These are phyloP conservation scores for Citrus sp. DNA, from an alignment of 345 rosid genomes.

Conservation along the genomic window DNA sequence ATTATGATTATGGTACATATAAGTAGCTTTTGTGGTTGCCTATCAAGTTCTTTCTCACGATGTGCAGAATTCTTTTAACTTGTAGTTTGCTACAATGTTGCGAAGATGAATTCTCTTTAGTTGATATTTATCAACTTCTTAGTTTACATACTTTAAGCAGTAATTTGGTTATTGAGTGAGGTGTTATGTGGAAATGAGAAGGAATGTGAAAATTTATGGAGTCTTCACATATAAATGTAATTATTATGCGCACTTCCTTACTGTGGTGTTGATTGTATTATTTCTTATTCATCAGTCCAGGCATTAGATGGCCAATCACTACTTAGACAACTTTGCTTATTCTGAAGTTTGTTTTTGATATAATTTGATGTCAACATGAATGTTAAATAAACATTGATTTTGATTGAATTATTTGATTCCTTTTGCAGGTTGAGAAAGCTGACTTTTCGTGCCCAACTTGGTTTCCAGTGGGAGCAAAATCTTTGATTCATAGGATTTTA, in stretches of 20 bases:
- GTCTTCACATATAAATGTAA: not conserved
- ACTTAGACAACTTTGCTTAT: not conserved
- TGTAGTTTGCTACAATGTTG: not conserved
- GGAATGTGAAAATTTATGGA: not conserved
- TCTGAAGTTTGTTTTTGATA: constrained; percentile 6
- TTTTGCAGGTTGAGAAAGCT: constrained; percentile 74
- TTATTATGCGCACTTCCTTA: not conserved
- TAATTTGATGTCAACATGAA: not conserved
- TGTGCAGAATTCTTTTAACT: not conserved
- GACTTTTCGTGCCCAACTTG: constrained; percentile 86
- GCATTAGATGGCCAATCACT: not conserved
- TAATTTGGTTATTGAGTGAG: not conserved
- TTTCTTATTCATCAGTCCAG: not conserved
- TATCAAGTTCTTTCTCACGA: not conserved
- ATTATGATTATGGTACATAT: not conserved
- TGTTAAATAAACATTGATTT: not conserved
- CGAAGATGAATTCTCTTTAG: not conserved
- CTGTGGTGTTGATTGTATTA: not conserved
- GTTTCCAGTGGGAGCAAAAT: constrained; percentile 85
- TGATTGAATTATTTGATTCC: not conserved
- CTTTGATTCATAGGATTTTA: constrained; percentile 73
- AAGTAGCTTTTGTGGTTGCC: constrained; percentile 8
- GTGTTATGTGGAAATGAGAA: not conserved
- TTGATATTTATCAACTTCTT: not conserved
- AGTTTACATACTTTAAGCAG: not conserved